These are phyloP conservation scores for Hypericum androsaemum DNA, from an alignment of 345 rosid genomes.

Conservation along the genomic window DNA sequence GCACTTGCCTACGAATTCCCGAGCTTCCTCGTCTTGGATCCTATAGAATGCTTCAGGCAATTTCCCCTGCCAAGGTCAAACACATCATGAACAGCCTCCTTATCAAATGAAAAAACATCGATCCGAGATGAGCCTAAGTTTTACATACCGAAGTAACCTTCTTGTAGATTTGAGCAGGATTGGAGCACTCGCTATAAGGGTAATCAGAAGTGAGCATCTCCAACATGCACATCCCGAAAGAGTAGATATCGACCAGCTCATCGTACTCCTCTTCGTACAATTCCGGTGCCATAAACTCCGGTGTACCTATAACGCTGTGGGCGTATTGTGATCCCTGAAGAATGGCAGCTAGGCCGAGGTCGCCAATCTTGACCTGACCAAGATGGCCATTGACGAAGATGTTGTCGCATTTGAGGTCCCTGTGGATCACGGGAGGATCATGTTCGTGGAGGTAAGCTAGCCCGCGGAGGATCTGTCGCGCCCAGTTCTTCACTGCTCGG, in stretches of 20 bases:
- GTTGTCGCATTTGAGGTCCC: conserved; percentile 59
- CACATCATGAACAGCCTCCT: background rate
- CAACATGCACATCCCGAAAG: conserved; percentile 27
- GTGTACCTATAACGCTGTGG: conserved; percentile 49
- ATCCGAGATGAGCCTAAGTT: too few relatives aligned
- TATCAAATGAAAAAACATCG: too few relatives aligned
- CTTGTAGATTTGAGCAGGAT: conserved; percentile 31
- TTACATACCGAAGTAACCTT: conserved; percentile 25
- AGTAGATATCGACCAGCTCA: conserved; percentile 23
- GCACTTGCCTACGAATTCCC: conserved; percentile 67
- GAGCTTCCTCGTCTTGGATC: conserved; percentile 57
- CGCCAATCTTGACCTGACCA: conserved; percentile 64
- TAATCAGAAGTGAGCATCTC: conserved; percentile 27
- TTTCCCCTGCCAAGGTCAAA: conserved; percentile 50
- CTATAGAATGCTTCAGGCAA: conserved; percentile 68
- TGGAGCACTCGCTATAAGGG: conserved; percentile 25
- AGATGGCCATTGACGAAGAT: conserved; percentile 62
- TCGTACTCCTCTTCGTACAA: conserved; percentile 26
- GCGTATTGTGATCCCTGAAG: conserved; percentile 40
- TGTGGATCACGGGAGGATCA: conserved; percentile 55
- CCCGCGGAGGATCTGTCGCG: conserved; percentile 46
- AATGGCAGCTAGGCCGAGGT: conserved; percentile 59
- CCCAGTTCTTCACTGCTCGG: conserved; percentile 53
- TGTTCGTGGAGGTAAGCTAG: conserved; percentile 50
- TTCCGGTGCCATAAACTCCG: conserved; percentile 28